A percentile compares a stretch with the other conserved stretches of the same genome.
phyloP scores from a whole-genome alignment of 2,329 filamentous ascomycete genomes.

The Sclerotinia spermophila region DNA sequence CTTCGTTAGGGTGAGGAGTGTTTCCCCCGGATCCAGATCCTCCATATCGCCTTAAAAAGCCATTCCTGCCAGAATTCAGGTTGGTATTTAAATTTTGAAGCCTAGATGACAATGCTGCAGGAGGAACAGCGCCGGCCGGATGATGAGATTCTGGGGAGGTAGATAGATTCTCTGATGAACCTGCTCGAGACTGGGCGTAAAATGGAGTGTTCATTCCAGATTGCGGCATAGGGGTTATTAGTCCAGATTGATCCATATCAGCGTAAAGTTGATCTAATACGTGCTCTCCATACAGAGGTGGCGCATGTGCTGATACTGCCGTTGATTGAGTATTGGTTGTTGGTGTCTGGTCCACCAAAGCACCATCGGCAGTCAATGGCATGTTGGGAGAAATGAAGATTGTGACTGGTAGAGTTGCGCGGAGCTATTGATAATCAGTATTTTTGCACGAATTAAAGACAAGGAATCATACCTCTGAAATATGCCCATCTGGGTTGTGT shows the following conservation, averaged over 20 bases:
- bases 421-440: slow-evolving; percentile 52
- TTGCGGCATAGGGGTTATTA: slow-evolving; percentile 68
- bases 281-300: slow-evolving; percentile 90
- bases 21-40: slow-evolving; percentile 37
- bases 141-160: slow-evolving; percentile 50
- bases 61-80: slow-evolving; percentile 52
- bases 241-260: slow-evolving; percentile 76
- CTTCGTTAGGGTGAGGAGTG: slow-evolving; percentile 32
- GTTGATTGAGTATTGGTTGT: slow-evolving; percentile 44
- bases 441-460: slow-evolving; percentile 18
- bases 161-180: slow-evolving; percentile 74
- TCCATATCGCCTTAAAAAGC: slow-evolving; percentile 33
- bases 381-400: slow-evolving; percentile 96
- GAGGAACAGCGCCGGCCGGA: slow-evolving; percentile 43
- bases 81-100: slow-evolving; percentile 68
- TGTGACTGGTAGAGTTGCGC: slow-evolving; percentile 84
- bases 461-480: slow-evolving; percentile 65
- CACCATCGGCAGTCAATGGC: slow-evolving; percentile 81
- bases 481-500: slow-evolving; percentile 90
- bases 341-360: slow-evolving; percentile 62
- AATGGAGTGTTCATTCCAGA: slow-evolving; percentile 81
- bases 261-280: slow-evolving; percentile 87
- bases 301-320: slow-evolving; percentile 61
- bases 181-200: slow-evolving; percentile 65
- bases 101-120: slow-evolving; percentile 57